phyloP scores from a whole-genome alignment of 179 eudicot species.

The Patellifolia procumbens region DNA sequence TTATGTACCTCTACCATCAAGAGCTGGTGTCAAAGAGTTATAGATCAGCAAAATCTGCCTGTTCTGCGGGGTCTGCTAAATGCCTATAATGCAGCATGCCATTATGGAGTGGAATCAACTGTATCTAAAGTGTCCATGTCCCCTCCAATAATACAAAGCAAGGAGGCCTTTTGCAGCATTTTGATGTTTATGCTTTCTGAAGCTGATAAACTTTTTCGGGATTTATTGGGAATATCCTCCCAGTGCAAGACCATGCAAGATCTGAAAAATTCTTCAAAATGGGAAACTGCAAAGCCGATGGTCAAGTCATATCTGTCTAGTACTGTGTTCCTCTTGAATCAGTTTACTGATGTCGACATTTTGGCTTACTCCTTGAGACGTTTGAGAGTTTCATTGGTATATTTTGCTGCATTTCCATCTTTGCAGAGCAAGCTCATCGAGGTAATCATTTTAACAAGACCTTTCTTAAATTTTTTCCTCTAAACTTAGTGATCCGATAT shows the following conservation, averaged over 20 bases:
- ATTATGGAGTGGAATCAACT: conserved; percentile 60
- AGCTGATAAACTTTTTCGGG: conserved; percentile 68
- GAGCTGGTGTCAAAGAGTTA: conserved; percentile 56
- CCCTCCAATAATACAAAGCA: conserved; percentile 43
- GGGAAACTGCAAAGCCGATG: conserved; percentile 68
- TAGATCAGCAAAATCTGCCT: conserved; percentile 49
- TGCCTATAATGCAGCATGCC: conserved; percentile 84
- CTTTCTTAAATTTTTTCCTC: background rate
- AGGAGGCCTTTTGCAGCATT: conserved; percentile 57
- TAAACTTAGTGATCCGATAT: background rate
- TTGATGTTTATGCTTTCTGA: conserved; percentile 69
- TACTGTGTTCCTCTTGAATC: conserved; percentile 70
- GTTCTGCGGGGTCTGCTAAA: conserved; percentile 67
- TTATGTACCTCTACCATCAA: conserved; percentile 47
- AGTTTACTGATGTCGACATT: conserved; percentile 67
- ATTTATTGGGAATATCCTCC: conserved; percentile 50
- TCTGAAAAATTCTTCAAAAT: conserved; percentile 59
- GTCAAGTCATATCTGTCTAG: conserved; percentile 82
- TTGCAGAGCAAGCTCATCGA: conserved; percentile 59
- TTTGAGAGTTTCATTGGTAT: conserved; percentile 69
- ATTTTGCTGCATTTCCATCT: conserved; percentile 76
- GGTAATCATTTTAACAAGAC: conserved; percentile 46
- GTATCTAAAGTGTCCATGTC: conserved; percentile 26
- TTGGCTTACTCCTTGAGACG: conserved; percentile 60
- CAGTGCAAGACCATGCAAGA: conserved; percentile 53